phyloP scores from a whole-genome alignment of 352 stramenopile species.

The Pythium apleroticum region DNA sequence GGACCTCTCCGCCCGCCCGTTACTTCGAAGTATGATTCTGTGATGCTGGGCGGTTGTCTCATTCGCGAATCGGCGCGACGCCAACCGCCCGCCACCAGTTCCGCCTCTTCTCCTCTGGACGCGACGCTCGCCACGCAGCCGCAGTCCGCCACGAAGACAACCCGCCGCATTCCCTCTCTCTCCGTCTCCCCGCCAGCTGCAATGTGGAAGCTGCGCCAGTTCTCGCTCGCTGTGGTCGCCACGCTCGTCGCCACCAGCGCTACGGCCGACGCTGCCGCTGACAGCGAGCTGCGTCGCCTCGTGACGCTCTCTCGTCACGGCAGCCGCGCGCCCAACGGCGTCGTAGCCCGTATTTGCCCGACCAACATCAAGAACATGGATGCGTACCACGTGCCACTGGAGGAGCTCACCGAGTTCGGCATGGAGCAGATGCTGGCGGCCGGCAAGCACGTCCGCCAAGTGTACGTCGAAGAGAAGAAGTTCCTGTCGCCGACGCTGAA shows the following conservation, averaged over 20 bases:
- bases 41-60: background rate
- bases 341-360: slow-evolving; percentile 58
- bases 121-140: background rate
- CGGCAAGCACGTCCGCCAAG: slow-evolving; percentile 63
- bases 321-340: slow-evolving; percentile 73
- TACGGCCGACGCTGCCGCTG: background rate
- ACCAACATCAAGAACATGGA: slow-evolving; percentile 67
- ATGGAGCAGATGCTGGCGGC: slow-evolving; percentile 76
- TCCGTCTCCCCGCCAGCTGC: background rate
- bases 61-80: slow-evolving; percentile 7
- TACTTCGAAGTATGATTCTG: slow-evolving; percentile 1
- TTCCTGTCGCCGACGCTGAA: slow-evolving; percentile 75
- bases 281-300: slow-evolving; percentile 58
- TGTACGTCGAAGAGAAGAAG: slow-evolving; percentile 65
- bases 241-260: background rate
- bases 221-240: slow-evolving; percentile 10
- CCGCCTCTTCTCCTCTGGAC: background rate
- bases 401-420: slow-evolving; percentile 79
- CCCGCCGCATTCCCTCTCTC: background rate
- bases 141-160: background rate
- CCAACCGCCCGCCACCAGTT: slow-evolving; percentile 3
- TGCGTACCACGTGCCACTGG: slow-evolving; percentile 76
- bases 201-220: slow-evolving; percentile 17
- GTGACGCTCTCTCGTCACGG: slow-evolving; percentile 80
- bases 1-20: background rate